Evolutionary conservation across 441 rosid genomes (phyloP), one percentile per base, ranked within the genome.

Genomic region (Erodium moschatum): DNA sequence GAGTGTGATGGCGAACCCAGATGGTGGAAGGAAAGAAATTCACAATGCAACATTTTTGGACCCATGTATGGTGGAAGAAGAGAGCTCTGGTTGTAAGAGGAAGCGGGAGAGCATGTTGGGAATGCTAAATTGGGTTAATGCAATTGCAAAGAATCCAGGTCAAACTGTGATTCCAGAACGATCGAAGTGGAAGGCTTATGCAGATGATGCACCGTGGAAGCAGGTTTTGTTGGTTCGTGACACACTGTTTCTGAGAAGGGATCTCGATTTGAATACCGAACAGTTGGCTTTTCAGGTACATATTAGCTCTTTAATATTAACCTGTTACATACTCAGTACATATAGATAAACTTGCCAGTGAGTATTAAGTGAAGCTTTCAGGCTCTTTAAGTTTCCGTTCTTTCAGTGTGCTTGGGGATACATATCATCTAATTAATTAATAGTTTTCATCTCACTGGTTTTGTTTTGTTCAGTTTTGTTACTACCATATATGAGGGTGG

Each of bases 161-260:
- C 77, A 83, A 68, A 69, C 72, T 0, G 69, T 73, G 16, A 67
- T 87, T 74, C 96, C 95, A 0, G 89, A 86, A 40, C 76, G 74
- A 63, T 76, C 92, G n/a, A 84, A 85, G 64, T 93, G 95, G 98
- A 87, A 70, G 12, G 75, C 75, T 64, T 82, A 75, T 73, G 89
- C 84, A 67, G 83, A 69, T 68, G 89, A 81, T 24, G 83, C 82
- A 74, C 69, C 80, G 5, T 89, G 98, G 98, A 91, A 81, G 82
- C 90, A 83, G 78, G 82, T 83, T 68, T 81, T 93, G 72, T 71
- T 79, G 78, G 82, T 77, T 76, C 83, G 96, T 5, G 90, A 90
- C 35, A 77, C 81, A 15, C 74, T 83, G 44, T 40, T 40, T 69
- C 44, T 63, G 40, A 83, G 77, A 81, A 72, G 80, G 24, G 71